Base-by-base conservation (phyloP, 345 rosid genomes). In the Linum tenue region DNA sequence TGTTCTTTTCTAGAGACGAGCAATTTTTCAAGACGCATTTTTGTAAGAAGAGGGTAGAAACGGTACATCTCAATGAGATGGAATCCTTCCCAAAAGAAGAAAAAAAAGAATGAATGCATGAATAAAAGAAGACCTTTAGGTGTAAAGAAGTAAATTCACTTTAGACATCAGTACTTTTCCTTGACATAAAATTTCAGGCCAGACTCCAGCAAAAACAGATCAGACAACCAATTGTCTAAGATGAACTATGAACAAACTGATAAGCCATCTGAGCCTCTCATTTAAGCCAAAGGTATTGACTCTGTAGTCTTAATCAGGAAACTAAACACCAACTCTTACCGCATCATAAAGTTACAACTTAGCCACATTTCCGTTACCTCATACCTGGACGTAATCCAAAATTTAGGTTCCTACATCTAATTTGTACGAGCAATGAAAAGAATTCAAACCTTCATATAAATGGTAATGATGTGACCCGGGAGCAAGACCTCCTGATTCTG, bases 401-500 rank as follows among this genome's bases (percentile, higher is more conserved):
- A 44, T 44, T 44, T 44, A 0, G 2, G 7, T 44, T 7, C 51
- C 51, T 8, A 44, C 2, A 7, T 17, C 60, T 57, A 57, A 31
- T 1, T 58, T 36, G 50, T 39, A 39, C 11, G 5, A 57, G 53
- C 48, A 65, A 35, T 7, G 57, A 5, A 55, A 51, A 37, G 41
- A 57, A 35, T 41, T 59, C 41, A 53, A 75, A 90, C 99, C 99
- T 94, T 94, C 69, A 94, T 79, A 81, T 88, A 86, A 69, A 94
- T 73, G 31, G 96, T 86, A 70, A 88, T 80, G 58, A 94, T 82
- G 80, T 90, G 99, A 68, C 97, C 99, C 53, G 97, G 92, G 64
- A 94, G 96, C 73, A 94, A 79, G 63, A 94, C 74, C 79, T 94
- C 99, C 70, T 94, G 99, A 80, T 94, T 90, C 75, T 94, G 97